Conservation (phyloP, 1,284 basidiomycete genomes). For the Sphaerobolus stellatus region DNA sequence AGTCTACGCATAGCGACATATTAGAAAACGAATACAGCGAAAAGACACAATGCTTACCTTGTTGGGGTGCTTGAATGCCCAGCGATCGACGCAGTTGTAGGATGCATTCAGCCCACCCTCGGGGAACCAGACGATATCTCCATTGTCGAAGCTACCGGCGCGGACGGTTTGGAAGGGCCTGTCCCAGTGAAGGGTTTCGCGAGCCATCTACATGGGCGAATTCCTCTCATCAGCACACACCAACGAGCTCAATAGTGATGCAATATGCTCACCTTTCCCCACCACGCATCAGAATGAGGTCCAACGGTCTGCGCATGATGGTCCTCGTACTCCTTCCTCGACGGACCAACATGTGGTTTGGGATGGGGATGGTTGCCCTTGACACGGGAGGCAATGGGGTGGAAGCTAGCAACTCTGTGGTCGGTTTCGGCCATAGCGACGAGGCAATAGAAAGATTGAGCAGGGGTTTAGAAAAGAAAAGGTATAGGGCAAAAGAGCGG, state of each 20-base stretch:
- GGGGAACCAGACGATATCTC: conserved; percentile 95
- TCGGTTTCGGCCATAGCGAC: conserved; percentile 26
- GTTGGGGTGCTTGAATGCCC: conserved; percentile 89
- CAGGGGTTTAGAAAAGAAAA: neutral
- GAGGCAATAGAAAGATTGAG: neutral
- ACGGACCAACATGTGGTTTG: conserved; percentile 74
- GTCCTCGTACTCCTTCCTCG: conserved; percentile 67
- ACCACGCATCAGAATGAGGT: conserved; percentile 79
- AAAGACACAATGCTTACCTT: conserved; percentile 53
- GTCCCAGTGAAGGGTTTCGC: conserved; percentile 85
- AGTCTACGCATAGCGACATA: conserved; percentile 43
- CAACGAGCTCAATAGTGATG: conserved; percentile 7
- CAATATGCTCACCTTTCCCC: conserved; percentile 66
- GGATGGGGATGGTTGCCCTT: conserved; percentile 49
- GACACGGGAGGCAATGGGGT: conserved; percentile 72
- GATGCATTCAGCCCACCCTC: conserved; percentile 87
- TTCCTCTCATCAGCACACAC: neutral
- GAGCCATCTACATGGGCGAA: conserved; percentile 59
- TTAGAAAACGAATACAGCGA: neutral
- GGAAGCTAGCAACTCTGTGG: conserved; percentile 33
- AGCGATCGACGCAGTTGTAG: conserved; percentile 98
- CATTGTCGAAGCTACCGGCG: conserved; percentile 80
- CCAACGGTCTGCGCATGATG: conserved; percentile 75
- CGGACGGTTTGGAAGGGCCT: conserved; percentile 88
- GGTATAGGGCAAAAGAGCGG: no score